These are phyloP conservation scores for Penicillium cinerascens DNA, from an alignment of 495 filamentous ascomycete species.

Conservation along the genomic window DNA sequence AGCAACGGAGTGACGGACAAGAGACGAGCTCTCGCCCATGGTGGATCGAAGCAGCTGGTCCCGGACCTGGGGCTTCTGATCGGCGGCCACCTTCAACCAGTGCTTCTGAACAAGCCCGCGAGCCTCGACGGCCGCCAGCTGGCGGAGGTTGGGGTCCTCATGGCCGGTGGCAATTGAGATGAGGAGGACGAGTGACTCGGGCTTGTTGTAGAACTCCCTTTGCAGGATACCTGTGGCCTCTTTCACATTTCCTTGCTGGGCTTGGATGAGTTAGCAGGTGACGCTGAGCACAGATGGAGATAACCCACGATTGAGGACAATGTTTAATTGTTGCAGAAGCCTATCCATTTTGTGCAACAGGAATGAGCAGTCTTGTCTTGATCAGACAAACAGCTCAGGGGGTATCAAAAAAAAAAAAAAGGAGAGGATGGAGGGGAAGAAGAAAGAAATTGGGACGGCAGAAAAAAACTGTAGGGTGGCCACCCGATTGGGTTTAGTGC, in stretches of 20 bases:
- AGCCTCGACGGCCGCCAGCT: slow-evolving; percentile 86
- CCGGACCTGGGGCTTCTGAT: slow-evolving; percentile 73
- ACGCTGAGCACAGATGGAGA: background rate
- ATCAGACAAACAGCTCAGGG: slow-evolving; percentile 37
- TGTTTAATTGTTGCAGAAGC: too few relatives aligned
- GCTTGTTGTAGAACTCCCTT: slow-evolving; percentile 85
- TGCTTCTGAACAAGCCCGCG: slow-evolving; percentile 79
- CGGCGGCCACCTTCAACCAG: slow-evolving; percentile 62
- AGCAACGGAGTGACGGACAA: slow-evolving; percentile 81
- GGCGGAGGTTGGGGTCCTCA: slow-evolving; percentile 66
- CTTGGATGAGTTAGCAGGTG: slow-evolving; percentile 15
- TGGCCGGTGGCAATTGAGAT: slow-evolving; percentile 80
- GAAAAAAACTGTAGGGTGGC: slow-evolving; percentile 24
- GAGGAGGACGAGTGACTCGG: slow-evolving; percentile 75
- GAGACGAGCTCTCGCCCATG: slow-evolving; percentile 66
- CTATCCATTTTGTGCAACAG: too few relatives aligned
- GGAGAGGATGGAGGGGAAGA: slow-evolving; percentile 18
- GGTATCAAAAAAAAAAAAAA: slow-evolving; percentile 33
- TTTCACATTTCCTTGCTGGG: slow-evolving; percentile 63
- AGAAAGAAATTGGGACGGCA: slow-evolving; percentile 16
- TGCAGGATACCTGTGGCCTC: slow-evolving; percentile 84
- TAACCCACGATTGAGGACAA: slow-evolving; percentile 68
- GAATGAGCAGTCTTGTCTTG: slow-evolving; percentile 34
- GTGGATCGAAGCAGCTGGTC: slow-evolving; percentile 78
- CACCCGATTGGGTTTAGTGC: slow-evolving; percentile 18